Percentiles rank a stretch among this genome's conserved stretches.
These are phyloP conservation scores for Scheffersomyces stambukii DNA, from an alignment of 1,139 yeast genomes.

Conservation along the genomic window DNA sequence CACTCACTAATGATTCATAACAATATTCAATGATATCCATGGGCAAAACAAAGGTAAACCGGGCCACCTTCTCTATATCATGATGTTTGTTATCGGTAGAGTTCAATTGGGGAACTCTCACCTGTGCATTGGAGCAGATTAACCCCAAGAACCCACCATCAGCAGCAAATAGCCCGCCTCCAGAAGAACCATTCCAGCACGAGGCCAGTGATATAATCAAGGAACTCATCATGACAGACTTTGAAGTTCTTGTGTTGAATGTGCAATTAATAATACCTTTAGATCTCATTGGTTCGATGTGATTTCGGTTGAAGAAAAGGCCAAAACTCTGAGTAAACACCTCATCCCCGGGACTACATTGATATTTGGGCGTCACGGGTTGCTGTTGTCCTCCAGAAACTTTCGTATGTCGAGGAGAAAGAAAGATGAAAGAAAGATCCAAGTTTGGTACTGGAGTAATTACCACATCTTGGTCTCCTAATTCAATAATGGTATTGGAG, in stretches of 20 bases:
- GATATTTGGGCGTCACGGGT: slow-evolving; percentile 6
- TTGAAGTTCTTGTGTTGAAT: slow-evolving; percentile 11
- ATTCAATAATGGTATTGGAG: slow-evolving; percentile 3
- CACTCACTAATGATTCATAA: slow-evolving; percentile 7
- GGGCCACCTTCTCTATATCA: slow-evolving; percentile 23
- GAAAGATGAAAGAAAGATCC: slow-evolving; percentile 5
- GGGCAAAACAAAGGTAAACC: slow-evolving; percentile 28
- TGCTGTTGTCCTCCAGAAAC: slow-evolving; percentile 6
- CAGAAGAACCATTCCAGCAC: slow-evolving; percentile 78
- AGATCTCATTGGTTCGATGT: slow-evolving; percentile 39
- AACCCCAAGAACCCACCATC: slow-evolving; percentile 43
- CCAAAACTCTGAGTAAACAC: slow-evolving; percentile 59
- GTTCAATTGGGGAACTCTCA: slow-evolving; percentile 16
- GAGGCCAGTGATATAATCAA: slow-evolving; percentile 54
- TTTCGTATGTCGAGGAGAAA: slow-evolving; percentile 10
- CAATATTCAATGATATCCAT: slow-evolving; percentile 21
- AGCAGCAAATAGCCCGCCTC: slow-evolving; percentile 54
- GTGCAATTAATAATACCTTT: slow-evolving; percentile 39
- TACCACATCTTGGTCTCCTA: slow-evolving; percentile 11
- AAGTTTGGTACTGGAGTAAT: slow-evolving; percentile 5
- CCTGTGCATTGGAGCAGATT: slow-evolving; percentile 60
- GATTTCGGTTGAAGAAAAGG: slow-evolving; percentile 30
- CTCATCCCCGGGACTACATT: slow-evolving; percentile 21
- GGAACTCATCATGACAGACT: slow-evolving; percentile 17
- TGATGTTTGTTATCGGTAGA: slow-evolving; percentile 5